Conservation (phyloP, 129 eudicot genomes). For the Helianthus annuus region DNA sequence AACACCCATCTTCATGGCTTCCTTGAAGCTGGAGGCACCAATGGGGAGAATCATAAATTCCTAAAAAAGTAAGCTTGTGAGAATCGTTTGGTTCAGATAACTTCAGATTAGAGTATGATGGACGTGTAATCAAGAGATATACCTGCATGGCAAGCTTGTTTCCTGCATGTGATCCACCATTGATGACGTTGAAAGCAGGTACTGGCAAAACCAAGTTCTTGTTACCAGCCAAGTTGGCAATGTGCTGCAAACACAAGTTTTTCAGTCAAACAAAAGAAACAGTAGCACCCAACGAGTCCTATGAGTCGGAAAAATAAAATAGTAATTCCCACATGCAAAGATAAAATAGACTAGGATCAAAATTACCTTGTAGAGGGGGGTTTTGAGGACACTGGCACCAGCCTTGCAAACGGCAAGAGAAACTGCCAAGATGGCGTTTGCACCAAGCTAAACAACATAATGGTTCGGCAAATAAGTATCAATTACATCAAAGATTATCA, state of each 20-base stretch:
- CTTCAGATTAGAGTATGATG: not conserved
- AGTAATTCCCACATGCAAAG: not conserved
- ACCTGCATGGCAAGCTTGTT: slow-evolving; percentile 99
- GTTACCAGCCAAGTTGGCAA: slow-evolving; percentile 93
- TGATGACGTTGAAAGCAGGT: slow-evolving; percentile 94
- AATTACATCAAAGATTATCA: not conserved
- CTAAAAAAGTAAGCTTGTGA: slow-evolving; percentile 37
- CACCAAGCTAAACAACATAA: slow-evolving; percentile 66
- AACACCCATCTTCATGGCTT: slow-evolving; percentile 99
- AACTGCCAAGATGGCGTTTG: slow-evolving; percentile 87
- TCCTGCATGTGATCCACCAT: slow-evolving; percentile 99
- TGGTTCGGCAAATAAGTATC: slow-evolving; percentile 15
- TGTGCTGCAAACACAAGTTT: slow-evolving; percentile 54
- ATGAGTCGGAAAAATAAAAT: not conserved
- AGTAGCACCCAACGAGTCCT: no score
- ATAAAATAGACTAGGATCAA: not conserved
- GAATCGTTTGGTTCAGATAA: slow-evolving; percentile 4
- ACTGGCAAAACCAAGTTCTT: slow-evolving; percentile 87
- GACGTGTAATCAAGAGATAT: slow-evolving; percentile 12
- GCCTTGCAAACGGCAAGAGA: slow-evolving; percentile 96
- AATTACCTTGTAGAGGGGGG: slow-evolving; percentile 85
- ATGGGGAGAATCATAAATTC: slow-evolving; percentile 97
- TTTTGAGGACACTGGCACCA: slow-evolving; percentile 72
- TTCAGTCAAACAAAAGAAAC: slow-evolving; percentile 11
- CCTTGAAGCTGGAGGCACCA: slow-evolving; percentile 88